Evolutionary conservation across 2,329 filamentous ascomycete genomes (phyloP).

Genomic region (Diaporthe citriasiana): DNA sequence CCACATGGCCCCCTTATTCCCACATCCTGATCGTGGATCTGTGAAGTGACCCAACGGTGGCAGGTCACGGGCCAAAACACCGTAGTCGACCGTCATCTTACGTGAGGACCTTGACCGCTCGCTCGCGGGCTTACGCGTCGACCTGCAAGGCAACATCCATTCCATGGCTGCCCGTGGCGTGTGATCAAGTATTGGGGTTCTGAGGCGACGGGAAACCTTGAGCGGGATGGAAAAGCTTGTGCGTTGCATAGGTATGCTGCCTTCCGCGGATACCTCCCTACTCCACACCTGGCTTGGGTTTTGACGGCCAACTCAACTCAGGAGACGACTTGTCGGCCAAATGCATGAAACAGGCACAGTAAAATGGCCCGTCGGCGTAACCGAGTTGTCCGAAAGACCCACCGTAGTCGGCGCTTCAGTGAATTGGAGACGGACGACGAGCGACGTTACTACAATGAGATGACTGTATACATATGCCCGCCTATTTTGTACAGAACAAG

Average conservation of each 20-base stretch:
- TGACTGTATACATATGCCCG: not conserved
- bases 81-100: not conserved
- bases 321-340: not conserved
- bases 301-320: not conserved
- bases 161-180: not conserved
- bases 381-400: not conserved
- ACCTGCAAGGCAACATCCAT: not conserved
- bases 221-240: constrained; percentile 18
- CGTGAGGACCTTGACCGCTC: not conserved
- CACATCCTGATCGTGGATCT: constrained; percentile 18
- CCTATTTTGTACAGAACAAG: not conserved
- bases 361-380: not conserved
- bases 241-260: constrained; percentile 18
- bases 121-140: constrained; percentile 7
- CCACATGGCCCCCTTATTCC: not conserved
- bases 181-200: not conserved
- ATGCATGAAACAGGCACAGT: not conserved
- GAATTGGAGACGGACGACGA: not conserved
- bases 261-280: constrained; percentile 7
- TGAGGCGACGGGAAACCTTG: not conserved
- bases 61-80: not conserved
- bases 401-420: not conserved
- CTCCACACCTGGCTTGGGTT: not conserved
- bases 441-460: constrained; percentile 1
- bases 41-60: constrained; percentile 8